Evolutionary conservation across 2,329 filamentous ascomycete genomes (phyloP).

Genomic region (Geosmithia putterillii): DNA sequence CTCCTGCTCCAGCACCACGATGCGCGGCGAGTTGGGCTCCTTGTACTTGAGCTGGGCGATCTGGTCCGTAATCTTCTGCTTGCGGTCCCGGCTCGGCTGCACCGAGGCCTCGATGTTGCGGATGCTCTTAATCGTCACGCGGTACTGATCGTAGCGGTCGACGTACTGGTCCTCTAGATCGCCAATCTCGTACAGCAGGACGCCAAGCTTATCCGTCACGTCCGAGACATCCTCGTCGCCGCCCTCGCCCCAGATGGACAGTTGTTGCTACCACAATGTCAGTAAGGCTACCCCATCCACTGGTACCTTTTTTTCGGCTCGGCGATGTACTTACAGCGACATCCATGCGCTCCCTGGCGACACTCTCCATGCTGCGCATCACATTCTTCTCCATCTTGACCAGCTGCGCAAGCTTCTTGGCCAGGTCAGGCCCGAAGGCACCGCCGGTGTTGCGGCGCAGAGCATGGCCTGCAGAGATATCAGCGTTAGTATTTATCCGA

Average conservation of each 20-base stretch:
- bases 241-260: slow-evolving; percentile 92
- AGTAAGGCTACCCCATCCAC: slow-evolving; percentile 3
- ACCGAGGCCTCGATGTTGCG: slow-evolving; percentile 98
- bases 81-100: slow-evolving; percentile 93
- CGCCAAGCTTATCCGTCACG: slow-evolving; percentile 96
- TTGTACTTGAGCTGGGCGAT: slow-evolving; percentile 99
- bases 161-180: slow-evolving; percentile 98
- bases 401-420: slow-evolving; percentile 93
- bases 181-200: slow-evolving; percentile 95
- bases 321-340: slow-evolving; percentile 62
- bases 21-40: slow-evolving; percentile 94
- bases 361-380: slow-evolving; percentile 94
- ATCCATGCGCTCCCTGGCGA: slow-evolving; percentile 94
- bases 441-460: slow-evolving; percentile 65
- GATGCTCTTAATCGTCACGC: slow-evolving; percentile 98
- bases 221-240: slow-evolving; percentile 97
- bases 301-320: not conserved
- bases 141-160: slow-evolving; percentile 98
- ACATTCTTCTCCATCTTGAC: slow-evolving; percentile 99
- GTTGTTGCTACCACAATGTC: slow-evolving; percentile 64
- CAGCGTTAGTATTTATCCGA: not conserved
- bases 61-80: slow-evolving; percentile 98
- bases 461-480: slow-evolving; percentile 39
- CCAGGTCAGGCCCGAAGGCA: slow-evolving; percentile 73
- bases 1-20: slow-evolving; percentile 96